Base-by-base conservation (phyloP, 805 yeast species). In the Lachancea sp. region DNA sequence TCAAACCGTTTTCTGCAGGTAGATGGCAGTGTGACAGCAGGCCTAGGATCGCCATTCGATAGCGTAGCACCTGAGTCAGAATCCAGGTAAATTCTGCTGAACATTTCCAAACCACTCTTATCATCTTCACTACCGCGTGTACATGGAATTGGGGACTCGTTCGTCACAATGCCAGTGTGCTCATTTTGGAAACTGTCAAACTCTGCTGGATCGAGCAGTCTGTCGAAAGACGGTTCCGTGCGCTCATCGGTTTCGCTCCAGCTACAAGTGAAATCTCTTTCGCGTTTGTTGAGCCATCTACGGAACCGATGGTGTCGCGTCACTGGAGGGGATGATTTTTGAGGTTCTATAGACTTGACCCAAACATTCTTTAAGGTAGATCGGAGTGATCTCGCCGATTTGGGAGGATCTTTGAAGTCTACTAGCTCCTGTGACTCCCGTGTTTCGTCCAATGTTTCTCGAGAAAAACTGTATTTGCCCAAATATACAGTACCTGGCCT, bases 401-500 rank as follows among this genome's bases (percentile, higher is more conserved):
- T 40, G 19, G 43, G 43, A 11, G 43, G 43, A 25, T 32, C 31
- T 16, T 31, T 22, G 16, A 40, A 40, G 25, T 40, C 43, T 8
- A 26, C 31, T 12, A 40, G 27, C 20, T 15, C 25, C 20, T 33
- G 27, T 7, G 36, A 18, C 18, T 38, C 27, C 16, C 20, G 31
- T 22, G 43, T 32, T 30, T 42, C 37, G 15, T 35, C 45, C 18
- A 42, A 20, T 10, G 46, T 43, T 4, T 43, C 46, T 16, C 42
- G 13, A 17, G 46, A 43, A 26, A 32, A 15, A 34, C 46, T 43
- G 38, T 43, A 43, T 25, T 29, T 32, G 17, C 42, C 46, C n/a
- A 38, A 17, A 32, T 38, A 43, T 25, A 42, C 45, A 10, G 45
- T 42, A n/a, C 45, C 45, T n/a, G 45, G 45, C 36, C 45, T 36